phyloP scores from a whole-genome alignment of 805 yeast genomes.

The Isabelozyma rhagii region DNA sequence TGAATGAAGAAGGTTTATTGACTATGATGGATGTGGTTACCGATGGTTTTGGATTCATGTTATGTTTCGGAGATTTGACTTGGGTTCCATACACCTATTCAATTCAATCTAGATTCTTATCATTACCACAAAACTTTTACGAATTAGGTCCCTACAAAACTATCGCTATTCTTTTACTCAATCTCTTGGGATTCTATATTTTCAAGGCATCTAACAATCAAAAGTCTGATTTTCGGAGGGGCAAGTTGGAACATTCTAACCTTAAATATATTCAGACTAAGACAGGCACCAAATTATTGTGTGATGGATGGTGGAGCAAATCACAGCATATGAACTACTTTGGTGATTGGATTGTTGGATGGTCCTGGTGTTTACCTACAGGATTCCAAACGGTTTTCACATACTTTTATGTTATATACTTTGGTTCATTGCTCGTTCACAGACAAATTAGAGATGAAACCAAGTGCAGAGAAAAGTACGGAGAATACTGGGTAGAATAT shows the following conservation, averaged over 20 bases:
- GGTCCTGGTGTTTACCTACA: conserved; percentile 91
- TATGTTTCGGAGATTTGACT: conserved; percentile 89
- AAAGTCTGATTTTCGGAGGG: conserved; percentile 79
- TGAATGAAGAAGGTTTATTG: conserved; percentile 84
- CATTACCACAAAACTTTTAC: conserved; percentile 52
- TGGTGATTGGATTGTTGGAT: conserved; percentile 92
- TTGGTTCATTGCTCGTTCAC: conserved; percentile 77
- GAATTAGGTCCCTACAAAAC: conserved; percentile 45
- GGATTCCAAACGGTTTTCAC: conserved; percentile 80
- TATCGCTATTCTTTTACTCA: conserved; percentile 44
- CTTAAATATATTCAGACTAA: conserved; percentile 59
- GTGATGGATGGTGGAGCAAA: conserved; percentile 94
- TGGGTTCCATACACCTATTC: conserved; percentile 91
- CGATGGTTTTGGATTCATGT: conserved; percentile 97
- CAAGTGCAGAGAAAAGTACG: conserved; percentile 84
- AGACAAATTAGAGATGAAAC: conserved; percentile 90
- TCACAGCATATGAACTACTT: conserved; percentile 93
- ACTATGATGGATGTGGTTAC: conserved; percentile 96
- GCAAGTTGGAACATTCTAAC: conserved; percentile 65
- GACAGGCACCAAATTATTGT: conserved; percentile 74
- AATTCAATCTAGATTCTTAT: conserved; percentile 78
- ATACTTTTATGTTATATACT: conserved; percentile 82
- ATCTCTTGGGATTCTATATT: conserved; percentile 67
- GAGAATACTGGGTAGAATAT: conserved; percentile 81
- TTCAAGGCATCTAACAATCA: conserved; percentile 84